These are phyloP conservation scores for Laburnicola sp. DNA, from an alignment of 2,329 filamentous ascomycete species.

Conservation along the genomic window DNA sequence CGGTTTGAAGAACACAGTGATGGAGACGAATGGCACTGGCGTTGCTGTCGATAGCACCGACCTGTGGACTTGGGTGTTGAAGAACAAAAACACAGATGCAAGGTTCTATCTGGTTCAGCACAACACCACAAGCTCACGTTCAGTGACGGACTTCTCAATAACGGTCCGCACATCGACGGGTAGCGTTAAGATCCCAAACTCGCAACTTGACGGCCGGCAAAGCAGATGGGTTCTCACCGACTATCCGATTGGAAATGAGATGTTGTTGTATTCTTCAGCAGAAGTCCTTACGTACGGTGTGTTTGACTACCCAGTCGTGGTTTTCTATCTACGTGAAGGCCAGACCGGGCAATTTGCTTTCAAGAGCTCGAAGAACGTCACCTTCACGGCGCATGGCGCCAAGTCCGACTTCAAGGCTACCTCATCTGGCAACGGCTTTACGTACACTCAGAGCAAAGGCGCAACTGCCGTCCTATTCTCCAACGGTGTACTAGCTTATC, in stretches of 20 bases:
- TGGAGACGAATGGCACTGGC: conserved; percentile 59
- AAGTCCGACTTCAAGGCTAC: conserved; percentile 42
- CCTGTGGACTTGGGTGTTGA: conserved; percentile 57
- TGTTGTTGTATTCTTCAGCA: conserved; percentile 56
- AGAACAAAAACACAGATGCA: conserved; percentile 54
- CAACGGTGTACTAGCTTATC: conserved; percentile 55
- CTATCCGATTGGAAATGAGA: conserved; percentile 53
- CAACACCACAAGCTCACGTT: conserved; percentile 49
- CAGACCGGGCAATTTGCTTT: conserved; percentile 57
- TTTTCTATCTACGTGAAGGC: conserved; percentile 54
- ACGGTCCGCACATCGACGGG: conserved; percentile 55
- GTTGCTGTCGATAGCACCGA: conserved; percentile 46
- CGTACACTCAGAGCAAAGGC: conserved; percentile 54
- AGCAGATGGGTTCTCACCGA: conserved; percentile 60
- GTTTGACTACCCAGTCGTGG: conserved; percentile 54
- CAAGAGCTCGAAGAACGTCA: conserved; percentile 44
- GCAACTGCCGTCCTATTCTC: conserved; percentile 54
- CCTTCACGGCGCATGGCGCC: conserved; percentile 48
- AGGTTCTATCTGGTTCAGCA: conserved; percentile 58
- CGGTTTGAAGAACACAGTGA: conserved; percentile 56
- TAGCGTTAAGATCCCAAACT: conserved; percentile 48
- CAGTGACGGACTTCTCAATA: conserved; percentile 52
- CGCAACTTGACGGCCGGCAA: conserved; percentile 57
- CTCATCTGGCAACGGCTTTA: conserved; percentile 35
- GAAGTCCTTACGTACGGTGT: conserved; percentile 56